Evolutionary conservation across 345 rosid genomes (phyloP).

Genomic region (rapeseed (Brassica napus)): DNA sequence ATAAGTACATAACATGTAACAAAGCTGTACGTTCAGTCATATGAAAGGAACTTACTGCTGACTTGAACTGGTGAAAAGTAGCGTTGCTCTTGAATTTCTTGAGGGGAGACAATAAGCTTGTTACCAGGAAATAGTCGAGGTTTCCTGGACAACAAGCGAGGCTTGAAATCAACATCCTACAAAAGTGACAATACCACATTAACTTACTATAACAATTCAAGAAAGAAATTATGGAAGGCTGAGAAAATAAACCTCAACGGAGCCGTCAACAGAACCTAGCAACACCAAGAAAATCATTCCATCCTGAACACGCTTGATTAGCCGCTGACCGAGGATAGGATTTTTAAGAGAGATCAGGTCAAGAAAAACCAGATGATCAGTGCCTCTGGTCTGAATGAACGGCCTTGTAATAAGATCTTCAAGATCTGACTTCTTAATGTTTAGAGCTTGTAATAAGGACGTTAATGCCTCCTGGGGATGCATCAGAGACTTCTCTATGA

Average conservation of each 20-base stretch:
- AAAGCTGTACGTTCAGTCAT: too few relatives aligned
- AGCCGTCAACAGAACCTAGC: slow-evolving; percentile 18
- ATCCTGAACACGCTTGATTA: neutral
- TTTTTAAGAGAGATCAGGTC: slow-evolving; percentile 8
- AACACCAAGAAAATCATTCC: slow-evolving; percentile 17
- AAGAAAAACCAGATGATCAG: slow-evolving; percentile 24
- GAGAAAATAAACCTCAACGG: neutral
- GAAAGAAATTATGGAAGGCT: neutral
- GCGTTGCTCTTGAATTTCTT: neutral
- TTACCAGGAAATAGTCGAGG: neutral
- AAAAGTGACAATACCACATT: neutral
- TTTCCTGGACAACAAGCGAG: neutral
- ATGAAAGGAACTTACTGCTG: neutral
- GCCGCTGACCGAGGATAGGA: neutral
- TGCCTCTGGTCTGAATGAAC: neutral
- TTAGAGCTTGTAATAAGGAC: slow-evolving; percentile 13
- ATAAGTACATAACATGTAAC: too few relatives aligned
- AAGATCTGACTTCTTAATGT: slow-evolving; percentile 2
- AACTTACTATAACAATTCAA: neutral
- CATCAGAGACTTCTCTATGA: neutral
- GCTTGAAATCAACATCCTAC: neutral
- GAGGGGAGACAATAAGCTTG: neutral
- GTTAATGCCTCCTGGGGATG: neutral
- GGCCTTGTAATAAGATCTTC: slow-evolving; percentile 8
- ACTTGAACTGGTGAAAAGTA: neutral